These are phyloP conservation scores for Chaetomiaceae sp. DNA, from an alignment of 2,329 filamentous ascomycete genomes.

Conservation along the genomic window DNA sequence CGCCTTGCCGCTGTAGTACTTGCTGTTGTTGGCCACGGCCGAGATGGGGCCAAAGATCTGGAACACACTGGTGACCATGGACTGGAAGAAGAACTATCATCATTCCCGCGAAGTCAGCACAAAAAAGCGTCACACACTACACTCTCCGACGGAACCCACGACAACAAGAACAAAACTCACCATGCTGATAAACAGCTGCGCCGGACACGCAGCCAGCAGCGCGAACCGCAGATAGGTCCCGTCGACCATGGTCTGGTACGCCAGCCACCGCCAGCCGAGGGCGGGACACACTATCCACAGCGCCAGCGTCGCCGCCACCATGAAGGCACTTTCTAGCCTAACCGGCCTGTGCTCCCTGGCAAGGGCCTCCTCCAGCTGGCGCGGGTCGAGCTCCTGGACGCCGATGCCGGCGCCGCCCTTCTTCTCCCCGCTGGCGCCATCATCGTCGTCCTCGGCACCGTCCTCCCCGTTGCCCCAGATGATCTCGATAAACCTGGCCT, in stretches of 20 bases:
- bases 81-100: conserved; percentile 80
- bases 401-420: conserved; percentile 54
- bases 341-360: conserved; percentile 57
- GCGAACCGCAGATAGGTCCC: conserved; percentile 48
- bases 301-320: conserved; percentile 48
- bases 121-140: not conserved
- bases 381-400: conserved; percentile 41
- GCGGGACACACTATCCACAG: conserved; percentile 51
- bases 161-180: conserved; percentile 29
- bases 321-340: conserved; percentile 50
- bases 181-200: conserved; percentile 55
- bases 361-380: conserved; percentile 55
- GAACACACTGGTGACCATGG: conserved; percentile 68
- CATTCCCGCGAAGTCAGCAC: too few species aligned
- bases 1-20: conserved; percentile 66
- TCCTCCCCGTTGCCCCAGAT: conserved; percentile 61
- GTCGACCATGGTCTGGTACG: conserved; percentile 51
- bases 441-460: conserved; percentile 49
- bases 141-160: conserved; percentile 37
- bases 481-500: conserved; percentile 70
- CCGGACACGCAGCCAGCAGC: conserved; percentile 46
- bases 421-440: conserved; percentile 37
- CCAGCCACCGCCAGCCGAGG: conserved; percentile 51
- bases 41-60: conserved; percentile 70
- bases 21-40: conserved; percentile 70